Conservation (phyloP, 2,329 filamentous ascomycete species). For the Zasmidium angulare region DNA sequence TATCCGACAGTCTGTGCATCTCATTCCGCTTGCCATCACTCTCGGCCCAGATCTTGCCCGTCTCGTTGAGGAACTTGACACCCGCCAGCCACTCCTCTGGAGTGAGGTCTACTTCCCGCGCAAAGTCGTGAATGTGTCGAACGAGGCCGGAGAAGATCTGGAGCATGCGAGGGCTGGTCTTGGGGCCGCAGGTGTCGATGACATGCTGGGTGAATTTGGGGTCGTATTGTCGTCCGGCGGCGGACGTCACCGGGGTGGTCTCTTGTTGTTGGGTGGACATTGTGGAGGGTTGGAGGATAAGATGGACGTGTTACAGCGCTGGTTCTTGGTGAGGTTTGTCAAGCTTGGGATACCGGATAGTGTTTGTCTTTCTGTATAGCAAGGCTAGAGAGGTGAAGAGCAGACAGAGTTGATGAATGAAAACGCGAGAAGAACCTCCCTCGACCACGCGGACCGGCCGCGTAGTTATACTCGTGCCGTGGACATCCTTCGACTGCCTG, state of each 20-base stretch:
- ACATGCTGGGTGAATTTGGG: conserved; percentile 74
- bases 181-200: conserved; percentile 70
- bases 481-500: background rate
- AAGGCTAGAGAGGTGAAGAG: too few species aligned
- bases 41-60: conserved; percentile 61
- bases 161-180: conserved; percentile 64
- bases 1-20: conserved; percentile 69
- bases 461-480: background rate
- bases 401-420: too few species aligned
- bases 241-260: background rate
- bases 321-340: background rate
- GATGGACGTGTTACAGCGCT: too few species aligned
- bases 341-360: background rate
- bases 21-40: conserved; percentile 70
- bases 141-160: conserved; percentile 65
- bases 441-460: background rate
- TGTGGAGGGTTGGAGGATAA: background rate
- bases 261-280: conserved; percentile 8
- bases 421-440: too few species aligned
- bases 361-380: background rate
- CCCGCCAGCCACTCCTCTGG: conserved; percentile 75
- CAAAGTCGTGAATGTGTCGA: conserved; percentile 74
- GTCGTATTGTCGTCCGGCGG: conserved; percentile 56
- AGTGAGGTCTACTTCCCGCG: conserved; percentile 73
- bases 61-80: conserved; percentile 72